A percentile compares a stretch with the other conserved stretches of the same genome.
Conservation (phyloP, 306 rosid species). For the Sechiopsis laciniata region DNA sequence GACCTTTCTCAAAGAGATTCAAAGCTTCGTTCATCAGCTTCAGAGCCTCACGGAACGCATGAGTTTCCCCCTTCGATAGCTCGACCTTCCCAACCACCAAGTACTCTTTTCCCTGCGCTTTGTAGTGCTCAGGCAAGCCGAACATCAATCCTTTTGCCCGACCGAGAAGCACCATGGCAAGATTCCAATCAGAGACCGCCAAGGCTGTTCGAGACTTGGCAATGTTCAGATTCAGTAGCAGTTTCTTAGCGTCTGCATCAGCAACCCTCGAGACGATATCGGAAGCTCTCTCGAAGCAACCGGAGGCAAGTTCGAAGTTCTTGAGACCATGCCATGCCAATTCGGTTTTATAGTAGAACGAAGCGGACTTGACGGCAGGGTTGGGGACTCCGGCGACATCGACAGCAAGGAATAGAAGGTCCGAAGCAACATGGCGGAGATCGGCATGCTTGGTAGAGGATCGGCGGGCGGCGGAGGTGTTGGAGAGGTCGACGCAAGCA, state of each 20-base stretch:
- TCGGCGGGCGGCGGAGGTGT: conserved; percentile 48
- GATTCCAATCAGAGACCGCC: conserved; percentile 62
- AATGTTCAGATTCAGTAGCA: conserved; percentile 58
- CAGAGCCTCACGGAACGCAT: conserved; percentile 48
- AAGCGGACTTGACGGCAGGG: conserved; percentile 53
- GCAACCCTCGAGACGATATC: conserved; percentile 51
- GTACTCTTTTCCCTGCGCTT: conserved; percentile 55
- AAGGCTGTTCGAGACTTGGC: conserved; percentile 78
- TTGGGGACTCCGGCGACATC: conserved; percentile 59
- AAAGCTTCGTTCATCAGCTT: conserved; percentile 83
- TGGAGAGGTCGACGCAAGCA: conserved; percentile 80
- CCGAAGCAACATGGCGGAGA: conserved; percentile 77
- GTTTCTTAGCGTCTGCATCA: conserved; percentile 45
- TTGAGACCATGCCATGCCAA: conserved; percentile 57
- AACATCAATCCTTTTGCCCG: conserved; percentile 63
- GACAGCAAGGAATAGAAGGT: conserved; percentile 45
- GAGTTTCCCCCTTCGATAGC: conserved; percentile 39
- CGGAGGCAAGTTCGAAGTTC: conserved; percentile 65
- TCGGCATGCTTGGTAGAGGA: conserved; percentile 50
- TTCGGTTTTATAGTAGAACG: conserved; percentile 75
- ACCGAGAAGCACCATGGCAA: conserved; percentile 56
- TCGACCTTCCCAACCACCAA: conserved; percentile 51
- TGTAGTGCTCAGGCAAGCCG: conserved; percentile 48
- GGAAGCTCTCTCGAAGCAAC: conserved; percentile 76
- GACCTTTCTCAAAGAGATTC: conserved; percentile 68